Conservation (phyloP, 331 rosid genomes). For the Phaseolus coccineus region DNA sequence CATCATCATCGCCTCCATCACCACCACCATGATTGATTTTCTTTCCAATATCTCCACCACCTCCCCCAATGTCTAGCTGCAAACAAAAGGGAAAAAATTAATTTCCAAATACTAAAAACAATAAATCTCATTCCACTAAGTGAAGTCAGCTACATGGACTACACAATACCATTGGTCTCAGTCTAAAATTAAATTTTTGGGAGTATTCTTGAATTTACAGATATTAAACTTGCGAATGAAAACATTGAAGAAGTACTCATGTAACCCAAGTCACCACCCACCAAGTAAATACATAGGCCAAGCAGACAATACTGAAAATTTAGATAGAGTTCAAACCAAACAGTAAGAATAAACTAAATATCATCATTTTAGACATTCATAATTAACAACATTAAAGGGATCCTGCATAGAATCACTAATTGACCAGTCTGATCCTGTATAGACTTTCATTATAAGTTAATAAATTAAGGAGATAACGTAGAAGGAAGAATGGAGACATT, state of each 20-base stretch:
- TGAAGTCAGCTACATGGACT: background rate
- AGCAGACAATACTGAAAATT: background rate
- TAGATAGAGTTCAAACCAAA: background rate
- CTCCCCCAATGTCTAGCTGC: conserved; percentile 95
- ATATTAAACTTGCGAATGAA: conserved; percentile 1
- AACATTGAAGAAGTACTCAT: background rate
- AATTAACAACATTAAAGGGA: conserved; percentile 1
- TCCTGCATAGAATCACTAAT: conserved; percentile 1
- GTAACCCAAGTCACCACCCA: conserved; percentile 10
- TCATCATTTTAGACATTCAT: background rate
- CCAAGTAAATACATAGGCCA: background rate
- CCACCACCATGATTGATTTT: conserved; percentile 89
- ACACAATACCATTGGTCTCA: background rate
- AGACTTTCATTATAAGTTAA: background rate
- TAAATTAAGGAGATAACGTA: background rate
- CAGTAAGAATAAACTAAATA: background rate
- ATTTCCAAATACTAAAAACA: conserved; percentile 13
- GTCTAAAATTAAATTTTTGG: background rate
- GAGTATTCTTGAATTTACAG: background rate
- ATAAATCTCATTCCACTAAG: background rate
- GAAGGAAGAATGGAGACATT: background rate
- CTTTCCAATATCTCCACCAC: conserved; percentile 94
- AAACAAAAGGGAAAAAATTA: conserved; percentile 18
- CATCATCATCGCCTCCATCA: conserved; percentile 94
- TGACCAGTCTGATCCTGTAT: background rate